Evolutionary conservation across 208 protist genomes (phyloP).

Genomic region (Trypanosoma platydactyli): DNA sequence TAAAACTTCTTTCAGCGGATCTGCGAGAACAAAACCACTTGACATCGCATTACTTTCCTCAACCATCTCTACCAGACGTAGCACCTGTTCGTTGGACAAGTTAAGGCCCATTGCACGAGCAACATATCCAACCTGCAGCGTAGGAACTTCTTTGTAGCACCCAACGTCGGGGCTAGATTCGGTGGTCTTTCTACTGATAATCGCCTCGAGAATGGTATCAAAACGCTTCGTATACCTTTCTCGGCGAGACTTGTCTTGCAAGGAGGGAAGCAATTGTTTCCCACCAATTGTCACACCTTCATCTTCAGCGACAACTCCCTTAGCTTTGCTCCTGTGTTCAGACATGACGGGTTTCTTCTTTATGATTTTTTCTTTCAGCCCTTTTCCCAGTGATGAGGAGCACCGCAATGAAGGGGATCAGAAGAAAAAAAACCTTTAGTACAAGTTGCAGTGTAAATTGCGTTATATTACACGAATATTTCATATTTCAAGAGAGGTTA

Average conservation of each 20-base stretch:
- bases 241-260: conserved; percentile 24
- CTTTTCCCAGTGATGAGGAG: neutral
- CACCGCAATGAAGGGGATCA: neutral
- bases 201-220: conserved; percentile 25
- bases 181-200: conserved; percentile 5
- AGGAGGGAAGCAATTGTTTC: conserved; percentile 19
- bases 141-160: conserved; percentile 40
- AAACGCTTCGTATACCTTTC: conserved; percentile 20
- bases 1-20: conserved; percentile 47
- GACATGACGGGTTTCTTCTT: conserved; percentile 8
- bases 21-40: conserved; percentile 52
- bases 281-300: conserved; percentile 23
- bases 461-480: neutral
- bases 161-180: neutral
- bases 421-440: conserved; percentile 3
- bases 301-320: neutral
- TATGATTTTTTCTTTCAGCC: conserved; percentile 1
- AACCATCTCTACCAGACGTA: conserved; percentile 65
- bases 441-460: neutral
- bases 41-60: conserved; percentile 63
- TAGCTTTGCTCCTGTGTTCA: conserved; percentile 17
- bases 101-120: conserved; percentile 87
- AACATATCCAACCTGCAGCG: conserved; percentile 72
- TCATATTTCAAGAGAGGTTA: neutral
- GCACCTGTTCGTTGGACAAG: conserved; percentile 55